Base-by-base conservation (phyloP, 2,329 filamentous ascomycete genomes). In the Trichophyton simii region DNA sequence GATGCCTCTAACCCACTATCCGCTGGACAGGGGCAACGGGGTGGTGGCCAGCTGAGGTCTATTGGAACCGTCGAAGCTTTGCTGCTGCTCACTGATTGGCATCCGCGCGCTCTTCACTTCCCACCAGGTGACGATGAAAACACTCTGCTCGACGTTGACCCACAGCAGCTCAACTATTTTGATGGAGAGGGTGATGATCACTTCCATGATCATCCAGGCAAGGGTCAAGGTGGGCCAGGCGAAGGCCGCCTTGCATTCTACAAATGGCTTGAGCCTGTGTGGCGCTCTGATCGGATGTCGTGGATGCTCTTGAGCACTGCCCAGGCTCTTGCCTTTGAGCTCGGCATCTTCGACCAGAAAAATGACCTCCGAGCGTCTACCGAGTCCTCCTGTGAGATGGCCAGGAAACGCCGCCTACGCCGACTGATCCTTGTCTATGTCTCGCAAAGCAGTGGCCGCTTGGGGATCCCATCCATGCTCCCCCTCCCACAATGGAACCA, bases 221-320 rank as follows among this genome's bases (percentile, higher is more conserved):
- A 75, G n/a, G 74, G 75, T 6, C 75, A 79, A n/a, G 77, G 72
- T 31, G 82, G 81, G 34, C 83, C 84, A n/a, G 82, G 90, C 20
- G 89, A 90, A 52, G 90, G 89, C 8, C 87, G 88, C 72, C 81
- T 91, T 31, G 94, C 77, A 1, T 78, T 96, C 65, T 91, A 96
- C 70, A 92, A 90, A 72, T 97, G 94, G 90, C 83, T 97, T 3
- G 94, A 99, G 72, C 94, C 94, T 1, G 92, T 90, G 7, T 96
- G 92, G 90, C 83, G 92, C 67, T 90, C 87, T 65, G 92, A 96
- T 69, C 87, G 91, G 60, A 95, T 96, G 89, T 95, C 89, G 71
- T 96, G 92, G 92, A 96, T 96, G 90, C 79, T 97, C 13, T 81
- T 97, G 34, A 95, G 90, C 69, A 95, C 91, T 42, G 91, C 90